Base-by-base conservation (phyloP, 176 grass and related monocot genomes). In the Cenchrus fungigraminus region DNA sequence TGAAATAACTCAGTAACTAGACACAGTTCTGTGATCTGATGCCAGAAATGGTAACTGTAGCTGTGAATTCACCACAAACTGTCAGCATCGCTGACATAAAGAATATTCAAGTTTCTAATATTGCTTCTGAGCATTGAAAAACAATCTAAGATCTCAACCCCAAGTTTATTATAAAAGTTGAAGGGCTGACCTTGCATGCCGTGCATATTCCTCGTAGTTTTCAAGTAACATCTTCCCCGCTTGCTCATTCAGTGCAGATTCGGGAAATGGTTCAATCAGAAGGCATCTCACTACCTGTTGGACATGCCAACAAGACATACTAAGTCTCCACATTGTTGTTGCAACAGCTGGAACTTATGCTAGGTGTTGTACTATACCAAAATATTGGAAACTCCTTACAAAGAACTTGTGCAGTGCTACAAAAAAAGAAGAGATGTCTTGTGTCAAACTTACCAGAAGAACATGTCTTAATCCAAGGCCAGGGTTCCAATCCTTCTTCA, bases 161-260 rank as follows among this genome's bases (percentile, higher is more conserved):
- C 72, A 47, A 14, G 40, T n/a, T 12, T 12, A 74, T 37, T 77
- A 76, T 8, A 56, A 19, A 76, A 89, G 37, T 58, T 49, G 14
- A 31, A 87, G 42, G n/a, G 22, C 89, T 80, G 6, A 95, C 95
- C 95, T 95, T 68, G 95, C 95, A 95, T 97, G 92, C 11, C 91
- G 81, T 83, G 91, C 92, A 85, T 95, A 97, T 79, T 95, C 95
- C 73, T 92, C 87, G 11, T 95, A 97, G 71, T 97, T 97, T 85
- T 97, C 95, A 67, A 97, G 92, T 46, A 97, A 65, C 92, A 97
- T 88, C 76, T 97, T 97, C 76, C 95, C 95, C 12, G 95, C 92
- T 67, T 97, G 92, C n/a, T 97, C 95, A 84, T 97, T 97, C 11
- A 95, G 92, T 9, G 95, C 95, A 78, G 95, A 97, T 91, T 97